Evolutionary conservation across 208 protist genomes (phyloP).

Genomic region (Jaenimonas drosophilae): DNA sequence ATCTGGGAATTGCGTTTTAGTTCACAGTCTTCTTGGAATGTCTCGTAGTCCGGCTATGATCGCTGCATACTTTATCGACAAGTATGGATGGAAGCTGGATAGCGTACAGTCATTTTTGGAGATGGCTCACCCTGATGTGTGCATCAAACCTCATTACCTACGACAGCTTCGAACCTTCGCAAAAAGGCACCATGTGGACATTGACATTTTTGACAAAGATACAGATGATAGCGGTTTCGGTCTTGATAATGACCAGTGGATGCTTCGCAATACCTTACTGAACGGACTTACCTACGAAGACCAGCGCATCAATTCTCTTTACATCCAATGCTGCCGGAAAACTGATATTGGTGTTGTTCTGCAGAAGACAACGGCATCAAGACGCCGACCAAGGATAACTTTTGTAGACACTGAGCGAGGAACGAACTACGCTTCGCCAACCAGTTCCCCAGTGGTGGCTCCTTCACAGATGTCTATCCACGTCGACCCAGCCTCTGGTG

Average conservation of each 20-base stretch:
- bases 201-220: conserved; percentile 74
- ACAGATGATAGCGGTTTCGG: conserved; percentile 74
- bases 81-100: conserved; percentile 89
- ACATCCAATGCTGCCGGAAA: conserved; percentile 40
- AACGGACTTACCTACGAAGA: conserved; percentile 72
- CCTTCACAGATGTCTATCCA: too few relatives aligned
- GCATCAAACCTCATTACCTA: conserved; percentile 88
- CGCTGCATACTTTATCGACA: conserved; percentile 85
- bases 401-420: conserved; percentile 76
- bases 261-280: conserved; percentile 86
- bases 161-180: conserved; percentile 81
- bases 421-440: conserved; percentile 26
- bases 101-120: conserved; percentile 74
- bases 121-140: conserved; percentile 83
- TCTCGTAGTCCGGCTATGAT: conserved; percentile 76
- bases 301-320: conserved; percentile 59
- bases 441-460: conserved; percentile 35
- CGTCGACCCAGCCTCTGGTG: too few relatives aligned
- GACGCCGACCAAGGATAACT: conserved; percentile 20
- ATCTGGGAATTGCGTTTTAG: conserved; percentile 76
- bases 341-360: conserved; percentile 41
- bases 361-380: conserved; percentile 9
- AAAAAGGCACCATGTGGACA: conserved; percentile 67
- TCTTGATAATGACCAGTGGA: conserved; percentile 89
- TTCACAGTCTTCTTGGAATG: conserved; percentile 81